phyloP scores from a whole-genome alignment of 352 stramenopile genomes.

The Pythium dissotocum region DNA sequence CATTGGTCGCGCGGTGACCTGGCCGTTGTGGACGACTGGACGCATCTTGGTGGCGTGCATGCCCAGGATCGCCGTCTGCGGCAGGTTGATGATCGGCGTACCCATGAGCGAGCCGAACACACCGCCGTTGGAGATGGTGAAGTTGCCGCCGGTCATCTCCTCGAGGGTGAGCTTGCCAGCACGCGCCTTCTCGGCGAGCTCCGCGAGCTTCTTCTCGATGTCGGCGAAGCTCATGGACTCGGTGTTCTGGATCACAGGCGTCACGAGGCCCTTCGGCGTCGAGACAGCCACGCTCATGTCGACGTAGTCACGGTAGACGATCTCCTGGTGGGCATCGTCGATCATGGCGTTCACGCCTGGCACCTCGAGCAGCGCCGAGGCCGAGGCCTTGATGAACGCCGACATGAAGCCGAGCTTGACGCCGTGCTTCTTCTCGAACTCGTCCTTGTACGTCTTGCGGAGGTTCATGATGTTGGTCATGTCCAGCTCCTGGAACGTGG shows the following conservation, averaged over 20 bases:
- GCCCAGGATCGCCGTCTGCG: slow-evolving; percentile 97
- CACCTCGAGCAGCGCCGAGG: slow-evolving; percentile 91
- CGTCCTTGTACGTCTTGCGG: slow-evolving; percentile 94
- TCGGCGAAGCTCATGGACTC: slow-evolving; percentile 98
- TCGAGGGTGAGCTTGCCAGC: slow-evolving; percentile 78
- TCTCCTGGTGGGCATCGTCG: slow-evolving; percentile 97
- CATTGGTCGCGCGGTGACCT: slow-evolving; percentile 97
- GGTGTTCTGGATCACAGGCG: slow-evolving; percentile 97
- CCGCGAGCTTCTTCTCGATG: slow-evolving; percentile 95
- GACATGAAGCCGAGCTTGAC: slow-evolving; percentile 99
- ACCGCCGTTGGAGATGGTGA: slow-evolving; percentile 99
- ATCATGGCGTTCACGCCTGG: slow-evolving; percentile 98
- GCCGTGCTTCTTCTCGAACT: slow-evolving; percentile 97
- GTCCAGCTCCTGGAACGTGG: slow-evolving; percentile 99
- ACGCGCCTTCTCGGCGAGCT: slow-evolving; percentile 87
- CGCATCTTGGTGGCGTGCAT: slow-evolving; percentile 99
- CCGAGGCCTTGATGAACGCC: slow-evolving; percentile 97
- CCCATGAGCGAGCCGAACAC: slow-evolving; percentile 98
- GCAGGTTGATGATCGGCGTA: slow-evolving; percentile 99
- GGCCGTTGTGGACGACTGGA: slow-evolving; percentile 92
- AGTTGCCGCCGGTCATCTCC: slow-evolving; percentile 97
- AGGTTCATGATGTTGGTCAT: slow-evolving; percentile 97
- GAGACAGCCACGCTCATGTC: slow-evolving; percentile 98
- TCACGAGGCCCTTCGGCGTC: slow-evolving; percentile 96
- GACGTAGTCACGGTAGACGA: slow-evolving; percentile 98